Evolutionary conservation across 1,284 basidiomycete genomes (phyloP).

Genomic region (Sanghuangporus sanghuang): DNA sequence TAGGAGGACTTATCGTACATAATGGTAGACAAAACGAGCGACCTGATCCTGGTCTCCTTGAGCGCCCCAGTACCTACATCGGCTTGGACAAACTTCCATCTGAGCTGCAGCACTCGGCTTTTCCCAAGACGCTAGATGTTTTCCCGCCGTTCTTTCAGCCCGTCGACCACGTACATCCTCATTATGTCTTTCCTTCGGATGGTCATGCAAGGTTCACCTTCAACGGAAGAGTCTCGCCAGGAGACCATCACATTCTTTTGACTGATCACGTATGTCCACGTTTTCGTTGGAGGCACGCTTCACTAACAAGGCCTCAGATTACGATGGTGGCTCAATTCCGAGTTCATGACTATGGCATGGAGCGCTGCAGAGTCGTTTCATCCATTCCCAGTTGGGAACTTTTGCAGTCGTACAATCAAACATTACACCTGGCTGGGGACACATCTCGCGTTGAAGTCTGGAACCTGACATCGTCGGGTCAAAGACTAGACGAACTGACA

Average conservation of each 20-base stretch:
- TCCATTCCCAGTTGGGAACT: conserved; percentile 12
- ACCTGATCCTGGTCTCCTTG: conserved; percentile 12
- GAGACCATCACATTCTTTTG: conserved; percentile 15
- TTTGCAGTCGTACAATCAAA: conserved; percentile 8
- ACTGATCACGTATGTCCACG: conserved; percentile 12
- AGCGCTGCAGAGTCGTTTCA: conserved; percentile 15
- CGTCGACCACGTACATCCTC: conserved; percentile 10
- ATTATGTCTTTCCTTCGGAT: conserved; percentile 14
- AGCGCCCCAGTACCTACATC: conserved; percentile 13
- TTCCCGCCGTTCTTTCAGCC: conserved; percentile 17
- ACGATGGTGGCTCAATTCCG: conserved; percentile 18
- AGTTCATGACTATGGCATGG: conserved; percentile 18
- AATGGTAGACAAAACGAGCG: neutral
- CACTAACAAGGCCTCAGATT: conserved; percentile 1
- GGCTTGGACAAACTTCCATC: conserved; percentile 16
- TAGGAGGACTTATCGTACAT: conserved; percentile 9
- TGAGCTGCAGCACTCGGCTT: conserved; percentile 11
- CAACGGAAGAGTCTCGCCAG: conserved; percentile 17
- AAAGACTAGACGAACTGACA: conserved; percentile 11
- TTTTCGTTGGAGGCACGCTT: neutral
- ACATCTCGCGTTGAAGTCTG: conserved; percentile 11
- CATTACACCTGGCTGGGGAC: conserved; percentile 14
- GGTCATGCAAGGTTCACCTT: conserved; percentile 16
- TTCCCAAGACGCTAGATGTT: conserved; percentile 13
- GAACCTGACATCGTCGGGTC: conserved; percentile 10